Conservation (phyloP, 352 stramenopile genomes). For the Pythium biforme region DNA sequence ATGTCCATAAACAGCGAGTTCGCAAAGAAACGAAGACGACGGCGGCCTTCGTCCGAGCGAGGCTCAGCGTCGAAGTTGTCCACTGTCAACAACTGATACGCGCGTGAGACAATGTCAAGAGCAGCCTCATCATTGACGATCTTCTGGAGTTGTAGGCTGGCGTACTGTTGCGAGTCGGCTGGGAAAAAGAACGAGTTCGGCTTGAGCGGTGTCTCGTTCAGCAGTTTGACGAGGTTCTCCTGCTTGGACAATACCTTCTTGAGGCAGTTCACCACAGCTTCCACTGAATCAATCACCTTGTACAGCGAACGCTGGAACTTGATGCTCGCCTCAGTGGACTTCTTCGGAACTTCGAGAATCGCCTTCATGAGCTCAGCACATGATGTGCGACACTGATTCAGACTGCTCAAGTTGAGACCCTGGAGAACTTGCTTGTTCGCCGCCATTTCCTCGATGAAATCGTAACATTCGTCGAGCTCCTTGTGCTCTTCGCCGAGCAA, state of each 20-base stretch:
- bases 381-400: slow-evolving; percentile 68
- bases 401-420: slow-evolving; percentile 75
- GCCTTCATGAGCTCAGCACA: slow-evolving; percentile 85
- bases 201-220: slow-evolving; percentile 84
- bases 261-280: slow-evolving; percentile 78
- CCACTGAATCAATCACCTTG: slow-evolving; percentile 81
- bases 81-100: slow-evolving; percentile 84
- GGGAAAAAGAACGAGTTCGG: slow-evolving; percentile 90
- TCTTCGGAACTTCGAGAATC: slow-evolving; percentile 79
- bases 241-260: slow-evolving; percentile 86
- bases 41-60: slow-evolving; percentile 83
- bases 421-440: slow-evolving; percentile 74
- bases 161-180: slow-evolving; percentile 79
- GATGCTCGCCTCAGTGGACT: slow-evolving; percentile 72
- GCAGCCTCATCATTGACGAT: slow-evolving; percentile 81
- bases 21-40: slow-evolving; percentile 82
- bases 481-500: slow-evolving; percentile 83
- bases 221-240: slow-evolving; percentile 81
- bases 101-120: slow-evolving; percentile 80
- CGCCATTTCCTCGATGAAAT: slow-evolving; percentile 86
- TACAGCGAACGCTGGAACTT: slow-evolving; percentile 88
- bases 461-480: slow-evolving; percentile 80
- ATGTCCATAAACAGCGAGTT: slow-evolving; percentile 91
- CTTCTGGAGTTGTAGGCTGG: slow-evolving; percentile 71
- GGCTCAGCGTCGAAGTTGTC: slow-evolving; percentile 89